Evolutionary conservation across 140 eudicot species (phyloP).

Genomic region (Oenanthe javanica): DNA sequence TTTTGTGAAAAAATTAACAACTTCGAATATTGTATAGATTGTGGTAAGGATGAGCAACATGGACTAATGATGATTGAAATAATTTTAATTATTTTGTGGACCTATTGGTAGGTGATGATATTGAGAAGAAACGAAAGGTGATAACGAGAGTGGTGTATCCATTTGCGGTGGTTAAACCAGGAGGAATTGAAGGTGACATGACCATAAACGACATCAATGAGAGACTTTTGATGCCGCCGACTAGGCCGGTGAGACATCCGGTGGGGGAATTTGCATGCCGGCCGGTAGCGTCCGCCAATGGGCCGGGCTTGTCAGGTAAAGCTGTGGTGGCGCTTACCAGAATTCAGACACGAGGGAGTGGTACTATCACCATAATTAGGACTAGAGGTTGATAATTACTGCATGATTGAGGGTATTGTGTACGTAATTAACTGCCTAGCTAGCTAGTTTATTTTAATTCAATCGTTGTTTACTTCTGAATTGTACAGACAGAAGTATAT

Average conservation of each 20-base stretch:
- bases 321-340: slow-evolving; percentile 55
- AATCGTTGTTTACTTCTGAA: not conserved
- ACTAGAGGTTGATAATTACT: slow-evolving; percentile 1
- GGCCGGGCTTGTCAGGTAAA: slow-evolving; percentile 58
- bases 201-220: slow-evolving; percentile 52
- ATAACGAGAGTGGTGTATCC: slow-evolving; percentile 40
- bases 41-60: not conserved
- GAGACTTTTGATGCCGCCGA: slow-evolving; percentile 53
- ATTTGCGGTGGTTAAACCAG: slow-evolving; percentile 58
- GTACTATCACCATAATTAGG: slow-evolving; percentile 41
- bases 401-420: not conserved
- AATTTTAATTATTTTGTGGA: slow-evolving; percentile 7
- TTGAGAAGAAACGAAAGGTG: slow-evolving; percentile 30
- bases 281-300: slow-evolving; percentile 28
- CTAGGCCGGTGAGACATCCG: slow-evolving; percentile 62
- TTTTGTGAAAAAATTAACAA: not conserved
- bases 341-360: slow-evolving; percentile 64
- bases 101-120: slow-evolving; percentile 5
- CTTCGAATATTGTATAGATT: not conserved
- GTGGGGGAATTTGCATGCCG: slow-evolving; percentile 60
- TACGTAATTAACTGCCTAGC: not conserved
- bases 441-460: not conserved
- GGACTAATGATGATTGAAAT: not conserved
- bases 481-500: not conserved
- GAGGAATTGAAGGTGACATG: slow-evolving; percentile 46